Base-by-base conservation (phyloP, 495 filamentous ascomycete genomes). In the Hypoxylon crocopeplum region DNA sequence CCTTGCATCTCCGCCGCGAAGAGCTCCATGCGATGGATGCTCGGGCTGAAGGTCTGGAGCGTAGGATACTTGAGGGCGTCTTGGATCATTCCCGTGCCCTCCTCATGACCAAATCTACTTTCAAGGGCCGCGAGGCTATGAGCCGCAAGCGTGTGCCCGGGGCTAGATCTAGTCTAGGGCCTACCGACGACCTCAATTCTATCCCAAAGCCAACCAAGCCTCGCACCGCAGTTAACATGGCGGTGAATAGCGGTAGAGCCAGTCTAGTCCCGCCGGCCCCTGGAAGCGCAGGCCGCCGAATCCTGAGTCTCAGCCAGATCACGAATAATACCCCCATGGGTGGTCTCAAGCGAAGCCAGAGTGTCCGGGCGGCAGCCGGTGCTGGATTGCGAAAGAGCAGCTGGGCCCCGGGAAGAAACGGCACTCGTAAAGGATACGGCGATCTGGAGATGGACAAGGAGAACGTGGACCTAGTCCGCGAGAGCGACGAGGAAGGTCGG, bases 61-160 rank as follows among this genome's bases (percentile, higher is more conserved):
- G 93, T 37, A 84, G 93, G 7, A 96, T 98, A 54, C 76, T 98
- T 22, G 93, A 98, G 52, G 91, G 92, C 22, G 91, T 98, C 32
- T 91, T 98, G 57, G 92, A 98, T 66, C 93, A 97, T 66, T 96
- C 94, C 25, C 88, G 92, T 15, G 86, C 88, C 5, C 78, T 98
- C 13, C 82, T 97, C 34, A 84, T 95, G 52, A 83, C 84, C 12
- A 86, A 87, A 65, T 75, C 73, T 7, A 69, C 71, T 57, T 67
- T 71, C 57, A 73, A 72, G 55, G 71, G 75, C 3, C 67, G 62
- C 13, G 77, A 76, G 55, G 74, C 70, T 55, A 89, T 91, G 85
- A 88, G 81, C 72, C 82, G 89, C 41, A 92, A 90, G 71, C 82
- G 91, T n/a, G 83, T 90, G 15, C 80, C 83, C 8, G 84, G 79